phyloP scores from a whole-genome alignment of 768 basidiomycete species.

The Russula brevipes region DNA sequence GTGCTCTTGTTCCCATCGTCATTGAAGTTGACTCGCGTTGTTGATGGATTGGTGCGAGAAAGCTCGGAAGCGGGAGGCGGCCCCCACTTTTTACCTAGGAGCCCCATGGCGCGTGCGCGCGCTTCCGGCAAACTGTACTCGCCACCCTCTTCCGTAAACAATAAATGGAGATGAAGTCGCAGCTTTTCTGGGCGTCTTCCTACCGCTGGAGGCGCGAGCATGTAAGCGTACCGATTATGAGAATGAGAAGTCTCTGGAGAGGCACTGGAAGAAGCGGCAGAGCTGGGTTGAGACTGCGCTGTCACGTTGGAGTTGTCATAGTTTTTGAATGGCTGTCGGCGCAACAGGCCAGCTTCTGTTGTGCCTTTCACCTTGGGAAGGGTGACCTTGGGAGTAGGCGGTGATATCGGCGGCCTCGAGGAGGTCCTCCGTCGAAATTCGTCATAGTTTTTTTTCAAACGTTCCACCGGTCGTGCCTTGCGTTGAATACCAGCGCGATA shows the following conservation, averaged over 20 bases:
- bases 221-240: conserved; percentile 56
- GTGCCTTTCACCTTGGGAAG: conserved; percentile 24
- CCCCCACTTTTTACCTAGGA: conserved; percentile 82
- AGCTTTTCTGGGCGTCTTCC: conserved; percentile 70
- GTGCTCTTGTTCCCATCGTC: conserved; percentile 48
- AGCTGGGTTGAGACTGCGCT: conserved; percentile 29
- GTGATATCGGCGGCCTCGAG: conserved; percentile 8
- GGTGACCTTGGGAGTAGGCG: conserved; percentile 4
- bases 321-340: conserved; percentile 24
- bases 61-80: conserved; percentile 46
- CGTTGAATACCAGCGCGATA: conserved; percentile 80
- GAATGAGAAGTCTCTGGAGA: conserved; percentile 25
- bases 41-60: conserved; percentile 5
- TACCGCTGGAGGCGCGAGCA: conserved; percentile 64
- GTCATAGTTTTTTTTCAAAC: conserved; percentile 74
- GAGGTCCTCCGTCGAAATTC: conserved; percentile 51
- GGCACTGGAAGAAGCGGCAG: conserved; percentile 27
- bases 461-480: conserved; percentile 74
- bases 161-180: conserved; percentile 58
- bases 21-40: conserved; percentile 50
- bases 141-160: conserved; percentile 69
- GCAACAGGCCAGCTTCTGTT: conserved; percentile 20
- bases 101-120: conserved; percentile 73
- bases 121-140: conserved; percentile 88
- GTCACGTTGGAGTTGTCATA: conserved; percentile 7